Conservation (phyloP, 2,329 filamentous ascomycete species). For the Pseudogymnoascus sp. region DNA sequence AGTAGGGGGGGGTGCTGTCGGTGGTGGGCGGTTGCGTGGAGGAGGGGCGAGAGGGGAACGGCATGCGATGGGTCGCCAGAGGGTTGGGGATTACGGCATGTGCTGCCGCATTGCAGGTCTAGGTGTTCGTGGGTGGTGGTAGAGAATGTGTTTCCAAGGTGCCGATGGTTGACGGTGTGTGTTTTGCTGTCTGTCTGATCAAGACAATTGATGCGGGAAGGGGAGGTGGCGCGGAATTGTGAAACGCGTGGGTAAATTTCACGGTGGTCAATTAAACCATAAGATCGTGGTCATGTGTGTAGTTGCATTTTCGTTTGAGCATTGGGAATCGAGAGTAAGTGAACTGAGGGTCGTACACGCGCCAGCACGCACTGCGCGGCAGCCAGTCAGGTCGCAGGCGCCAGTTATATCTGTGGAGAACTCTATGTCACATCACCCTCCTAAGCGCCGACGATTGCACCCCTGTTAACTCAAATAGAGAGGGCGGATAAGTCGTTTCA, state of each 20-base stretch:
- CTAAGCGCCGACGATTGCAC: not conserved
- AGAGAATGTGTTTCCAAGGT: not conserved
- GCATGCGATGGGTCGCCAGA: conserved; percentile 24
- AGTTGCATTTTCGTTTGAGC: not conserved
- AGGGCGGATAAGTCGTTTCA: not conserved
- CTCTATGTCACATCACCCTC: not conserved
- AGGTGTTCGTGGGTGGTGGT: conserved; percentile 1
- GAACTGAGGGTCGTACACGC: not conserved
- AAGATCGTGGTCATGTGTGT: not conserved
- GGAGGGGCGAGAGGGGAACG: conserved; percentile 10
- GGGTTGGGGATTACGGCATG: conserved; percentile 25
- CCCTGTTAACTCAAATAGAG: not conserved
- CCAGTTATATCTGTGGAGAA: not conserved
- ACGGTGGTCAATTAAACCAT: not conserved
- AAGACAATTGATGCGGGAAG: not conserved
- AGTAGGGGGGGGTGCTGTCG: conserved; percentile 1
- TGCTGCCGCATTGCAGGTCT: conserved; percentile 29
- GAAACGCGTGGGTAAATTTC: not conserved
- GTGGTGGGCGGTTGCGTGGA: conserved; percentile 12
- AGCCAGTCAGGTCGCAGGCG: not conserved
- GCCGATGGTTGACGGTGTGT: not conserved
- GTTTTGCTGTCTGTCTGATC: not conserved
- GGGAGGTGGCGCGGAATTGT: not conserved
- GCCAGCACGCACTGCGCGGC: not conserved
- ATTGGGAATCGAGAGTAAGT: not conserved